Base-by-base conservation (phyloP, 495 filamentous ascomycete genomes). In the Aspergillus nidulans region DNA sequence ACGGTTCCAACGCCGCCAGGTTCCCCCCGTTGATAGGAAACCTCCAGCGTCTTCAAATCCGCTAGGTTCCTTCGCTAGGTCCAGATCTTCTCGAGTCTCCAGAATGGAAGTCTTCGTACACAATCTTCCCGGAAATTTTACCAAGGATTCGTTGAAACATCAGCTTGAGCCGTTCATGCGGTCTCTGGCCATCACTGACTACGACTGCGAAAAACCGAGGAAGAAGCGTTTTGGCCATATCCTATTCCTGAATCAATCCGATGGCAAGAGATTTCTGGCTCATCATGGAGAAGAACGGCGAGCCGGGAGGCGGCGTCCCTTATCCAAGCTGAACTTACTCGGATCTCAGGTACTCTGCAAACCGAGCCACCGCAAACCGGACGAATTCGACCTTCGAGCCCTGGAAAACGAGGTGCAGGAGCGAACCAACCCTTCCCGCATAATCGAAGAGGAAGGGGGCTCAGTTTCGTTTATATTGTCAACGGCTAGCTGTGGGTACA, bases 401-500 rank as follows among this genome's bases (percentile, higher is more conserved):
- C 71, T 85, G 1, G 44, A 61, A n/a, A 45, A 62, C 16, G 38
- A 30, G 6, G 53, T 45, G 1, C 28, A 58, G 7, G 19, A 64
- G 38, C 53, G 59, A 0, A 28, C 34, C 15, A 41, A 41, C 6
- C 47, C 40, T 7, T 48, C 53, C 4, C 19, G 16, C 6, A 32
- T 39, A 6, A 30, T 46, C 7, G 42, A 53, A 19, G 25, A 60
- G 20, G 47, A 54, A 6, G 47, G 46, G 6, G 25, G 32, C 2
- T 38, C 50, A 2, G 16, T 61, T 0, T 45, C 52, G 7, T 76
- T 82, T 28, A 41, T 64, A 0, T 49, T 71, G 26, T 18, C 36
- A 4, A 54, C 43, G 3, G 26, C 80, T 6, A 72, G 67, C 10
- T 85, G 80, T 59, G 83, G 84, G 3, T 67, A 77, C 49, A 79